These are phyloP conservation scores for Dendrobium chrysotoxum DNA, from an alignment of 106 monocot species.

Conservation along the genomic window DNA sequence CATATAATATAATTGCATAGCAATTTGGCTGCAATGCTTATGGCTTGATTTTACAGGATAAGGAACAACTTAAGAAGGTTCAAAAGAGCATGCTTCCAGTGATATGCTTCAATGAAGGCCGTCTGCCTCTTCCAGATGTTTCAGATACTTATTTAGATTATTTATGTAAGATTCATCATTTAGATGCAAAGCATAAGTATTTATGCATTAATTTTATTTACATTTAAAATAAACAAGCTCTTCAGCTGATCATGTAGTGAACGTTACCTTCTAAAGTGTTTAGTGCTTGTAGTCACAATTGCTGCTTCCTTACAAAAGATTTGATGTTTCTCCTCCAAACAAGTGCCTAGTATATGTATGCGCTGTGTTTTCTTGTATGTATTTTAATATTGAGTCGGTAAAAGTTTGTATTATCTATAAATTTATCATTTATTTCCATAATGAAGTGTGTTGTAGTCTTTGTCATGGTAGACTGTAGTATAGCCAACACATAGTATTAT, in stretches of 20 bases:
- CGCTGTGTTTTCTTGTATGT: neutral
- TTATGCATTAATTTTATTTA: neutral
- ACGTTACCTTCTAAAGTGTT: neutral
- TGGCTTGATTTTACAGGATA: conserved; percentile 27
- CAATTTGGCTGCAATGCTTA: neutral
- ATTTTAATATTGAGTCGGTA: neutral
- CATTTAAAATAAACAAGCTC: neutral
- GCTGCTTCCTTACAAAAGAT: too few relatives aligned
- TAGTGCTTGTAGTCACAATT: too few relatives aligned
- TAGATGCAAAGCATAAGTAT: neutral
- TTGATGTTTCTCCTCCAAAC: neutral
- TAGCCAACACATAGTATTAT: neutral
- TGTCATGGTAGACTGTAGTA: neutral
- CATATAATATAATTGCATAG: neutral
- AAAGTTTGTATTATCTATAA: neutral
- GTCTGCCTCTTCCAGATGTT: conserved; percentile 81
- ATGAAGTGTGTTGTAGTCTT: neutral
- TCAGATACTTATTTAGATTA: conserved; percentile 51
- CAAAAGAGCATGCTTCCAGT: conserved; percentile 44
- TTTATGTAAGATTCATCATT: conserved; percentile 40
- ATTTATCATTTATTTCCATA: neutral
- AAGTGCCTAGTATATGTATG: neutral
- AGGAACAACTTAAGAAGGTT: conserved; percentile 27
- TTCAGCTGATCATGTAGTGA: neutral
- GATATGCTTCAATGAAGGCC: conserved; percentile 65